Percentiles rank a stretch among this genome's conserved stretches.
phyloP scores from a whole-genome alignment of 2,329 filamentous ascomycete species.

The Trichoderma afroharzianum region DNA sequence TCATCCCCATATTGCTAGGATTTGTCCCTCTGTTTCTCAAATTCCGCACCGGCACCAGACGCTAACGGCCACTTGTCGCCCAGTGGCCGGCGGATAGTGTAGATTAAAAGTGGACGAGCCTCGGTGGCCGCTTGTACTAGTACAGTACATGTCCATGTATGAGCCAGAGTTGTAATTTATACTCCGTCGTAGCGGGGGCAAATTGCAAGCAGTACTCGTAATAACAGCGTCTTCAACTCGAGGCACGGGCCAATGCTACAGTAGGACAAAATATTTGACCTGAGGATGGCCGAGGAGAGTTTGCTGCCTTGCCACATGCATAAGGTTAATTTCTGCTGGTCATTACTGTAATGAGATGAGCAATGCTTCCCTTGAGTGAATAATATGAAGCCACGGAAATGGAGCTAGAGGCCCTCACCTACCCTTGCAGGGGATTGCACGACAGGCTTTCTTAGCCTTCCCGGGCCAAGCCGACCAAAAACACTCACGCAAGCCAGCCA shows the following conservation, averaged over 20 bases:
- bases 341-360: neutral
- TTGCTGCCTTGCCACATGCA: neutral
- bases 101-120: neutral
- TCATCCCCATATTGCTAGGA: neutral
- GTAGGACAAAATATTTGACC: neutral
- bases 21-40: neutral
- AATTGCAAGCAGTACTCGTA: neutral
- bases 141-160: neutral
- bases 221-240: neutral
- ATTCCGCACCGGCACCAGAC: neutral
- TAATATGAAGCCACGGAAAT: neutral
- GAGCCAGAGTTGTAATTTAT: neutral
- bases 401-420: neutral
- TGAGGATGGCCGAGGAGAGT: neutral
- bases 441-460: neutral
- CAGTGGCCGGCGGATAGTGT: neutral
- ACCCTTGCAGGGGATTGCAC: neutral
- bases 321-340: neutral
- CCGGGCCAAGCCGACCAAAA: neutral
- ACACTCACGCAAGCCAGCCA: neutral
- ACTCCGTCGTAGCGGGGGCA: neutral
- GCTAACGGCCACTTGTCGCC: neutral
- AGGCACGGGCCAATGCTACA: slow-evolving; percentile 7
- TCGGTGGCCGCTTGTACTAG: neutral
- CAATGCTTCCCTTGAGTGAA: neutral